A percentile compares a stretch with the other conserved stretches of the same genome.
Conservation (phyloP, 495 filamentous ascomycete species). For the Hyphodiscus hymeniophilus region DNA sequence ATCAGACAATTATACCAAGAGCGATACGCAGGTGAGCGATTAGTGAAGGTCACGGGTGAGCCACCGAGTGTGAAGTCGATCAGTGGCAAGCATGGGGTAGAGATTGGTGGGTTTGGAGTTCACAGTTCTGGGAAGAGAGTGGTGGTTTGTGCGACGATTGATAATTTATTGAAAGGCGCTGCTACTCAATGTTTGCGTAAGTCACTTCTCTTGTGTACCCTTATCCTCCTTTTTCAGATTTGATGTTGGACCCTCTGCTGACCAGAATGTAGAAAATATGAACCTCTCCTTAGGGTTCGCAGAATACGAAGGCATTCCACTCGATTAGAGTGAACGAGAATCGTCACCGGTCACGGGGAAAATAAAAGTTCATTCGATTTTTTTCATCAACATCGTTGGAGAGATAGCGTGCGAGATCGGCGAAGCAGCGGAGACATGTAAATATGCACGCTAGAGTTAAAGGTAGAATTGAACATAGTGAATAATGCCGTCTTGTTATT, state of each 20-base stretch:
- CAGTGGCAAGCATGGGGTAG: slow-evolving; percentile 81
- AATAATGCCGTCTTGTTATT: too few species aligned
- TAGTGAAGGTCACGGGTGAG: slow-evolving; percentile 88
- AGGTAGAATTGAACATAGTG: too few species aligned
- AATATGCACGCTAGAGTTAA: too few species aligned
- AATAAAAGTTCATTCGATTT: slow-evolving; percentile 5
- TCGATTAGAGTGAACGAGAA: slow-evolving; percentile 33
- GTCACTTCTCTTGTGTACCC: slow-evolving; percentile 27
- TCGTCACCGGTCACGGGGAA: neutral
- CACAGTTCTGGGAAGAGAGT: slow-evolving; percentile 82
- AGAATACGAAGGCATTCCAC: slow-evolving; percentile 87
- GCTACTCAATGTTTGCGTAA: slow-evolving; percentile 91
- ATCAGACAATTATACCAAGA: slow-evolving; percentile 95
- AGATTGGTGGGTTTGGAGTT: slow-evolving; percentile 92
- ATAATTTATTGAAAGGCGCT: slow-evolving; percentile 94
- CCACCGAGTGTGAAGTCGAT: slow-evolving; percentile 83
- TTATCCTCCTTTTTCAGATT: neutral
- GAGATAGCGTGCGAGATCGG: too few species aligned
- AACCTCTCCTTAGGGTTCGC: slow-evolving; percentile 89
- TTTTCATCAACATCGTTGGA: too few species aligned
- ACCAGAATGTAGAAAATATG: slow-evolving; percentile 71
- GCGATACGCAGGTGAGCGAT: slow-evolving; percentile 86
- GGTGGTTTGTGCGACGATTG: slow-evolving; percentile 94
- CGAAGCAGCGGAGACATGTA: too few species aligned
- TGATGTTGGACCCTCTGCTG: slow-evolving; percentile 16